Percentiles rank a stretch among this genome's conserved stretches.
These are phyloP conservation scores for Setaria viridis DNA, from an alignment of 202 grass and related monocot genomes.

Conservation along the genomic window DNA sequence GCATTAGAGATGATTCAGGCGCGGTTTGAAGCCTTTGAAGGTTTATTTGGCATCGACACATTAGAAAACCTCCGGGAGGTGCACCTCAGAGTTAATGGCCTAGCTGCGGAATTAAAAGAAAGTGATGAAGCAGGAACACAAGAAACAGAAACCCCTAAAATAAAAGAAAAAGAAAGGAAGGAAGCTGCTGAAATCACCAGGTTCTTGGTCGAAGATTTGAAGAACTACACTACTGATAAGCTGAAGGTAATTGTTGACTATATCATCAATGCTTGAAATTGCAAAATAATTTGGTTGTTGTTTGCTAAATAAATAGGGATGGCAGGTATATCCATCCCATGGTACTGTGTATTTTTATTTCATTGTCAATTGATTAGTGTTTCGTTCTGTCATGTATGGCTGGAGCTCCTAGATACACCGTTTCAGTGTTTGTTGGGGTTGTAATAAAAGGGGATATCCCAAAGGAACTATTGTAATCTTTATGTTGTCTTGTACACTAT, in stretches of 20 bases:
- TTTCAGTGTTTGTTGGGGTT: too few relatives aligned
- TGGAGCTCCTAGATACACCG: background rate
- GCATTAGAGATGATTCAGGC: too few relatives aligned
- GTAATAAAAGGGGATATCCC: too few relatives aligned
- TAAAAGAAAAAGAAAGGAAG: background rate
- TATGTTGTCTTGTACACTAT: too few relatives aligned
- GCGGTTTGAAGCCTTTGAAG: too few relatives aligned
- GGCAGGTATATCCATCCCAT: background rate
- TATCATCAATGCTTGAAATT: background rate
- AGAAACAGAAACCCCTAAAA: background rate
- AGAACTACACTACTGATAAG: background rate
- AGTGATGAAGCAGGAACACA: background rate
- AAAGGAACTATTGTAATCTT: too few relatives aligned
- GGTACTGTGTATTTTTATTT: background rate
- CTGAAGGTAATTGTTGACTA: conserved; percentile 33
- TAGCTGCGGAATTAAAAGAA: background rate
- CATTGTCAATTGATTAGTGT: background rate
- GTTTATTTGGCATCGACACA: too few relatives aligned
- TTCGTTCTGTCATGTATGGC: background rate
- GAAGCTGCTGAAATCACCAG: conserved; percentile 20
- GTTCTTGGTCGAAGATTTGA: conserved; percentile 5
- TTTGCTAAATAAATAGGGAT: background rate
- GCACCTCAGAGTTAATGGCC: too few relatives aligned
- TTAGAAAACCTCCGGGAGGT: too few relatives aligned
- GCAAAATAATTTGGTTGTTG: background rate